These are phyloP conservation scores for Setomelanomma holmii DNA, from an alignment of 2,329 filamentous ascomycete species.

Conservation along the genomic window DNA sequence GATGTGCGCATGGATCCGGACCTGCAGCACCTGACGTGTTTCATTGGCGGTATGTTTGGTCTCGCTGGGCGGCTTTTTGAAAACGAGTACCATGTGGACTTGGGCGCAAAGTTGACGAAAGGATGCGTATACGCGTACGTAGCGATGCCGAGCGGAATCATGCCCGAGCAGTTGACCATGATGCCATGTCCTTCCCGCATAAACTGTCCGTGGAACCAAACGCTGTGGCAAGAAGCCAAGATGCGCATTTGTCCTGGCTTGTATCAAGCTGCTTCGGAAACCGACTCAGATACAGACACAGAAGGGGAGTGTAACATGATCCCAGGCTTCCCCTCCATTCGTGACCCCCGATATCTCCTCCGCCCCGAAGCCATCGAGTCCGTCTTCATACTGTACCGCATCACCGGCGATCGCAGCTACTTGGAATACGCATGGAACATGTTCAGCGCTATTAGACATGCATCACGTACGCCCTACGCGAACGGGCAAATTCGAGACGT, in stretches of 20 bases:
- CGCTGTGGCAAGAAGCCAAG: conserved; percentile 55
- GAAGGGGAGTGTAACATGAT: conserved; percentile 37
- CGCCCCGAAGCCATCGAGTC: conserved; percentile 66
- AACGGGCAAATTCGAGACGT: conserved; percentile 56
- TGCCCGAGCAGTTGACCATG: conserved; percentile 65
- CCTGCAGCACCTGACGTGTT: conserved; percentile 66
- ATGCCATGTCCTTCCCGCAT: conserved; percentile 54
- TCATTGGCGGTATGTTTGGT: conserved; percentile 68
- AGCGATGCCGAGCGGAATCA: conserved; percentile 62
- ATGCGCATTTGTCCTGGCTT: conserved; percentile 25
- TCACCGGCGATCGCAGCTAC: conserved; percentile 59
- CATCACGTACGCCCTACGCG: conserved; percentile 49
- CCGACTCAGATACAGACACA: conserved; percentile 3
- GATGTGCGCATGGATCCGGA: conserved; percentile 51
- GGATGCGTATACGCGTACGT: conserved; percentile 69
- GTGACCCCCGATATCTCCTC: conserved; percentile 54
- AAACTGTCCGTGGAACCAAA: conserved; percentile 62
- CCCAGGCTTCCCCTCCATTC: conserved; percentile 50
- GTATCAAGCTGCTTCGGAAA: conserved; percentile 16
- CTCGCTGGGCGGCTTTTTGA: conserved; percentile 65
- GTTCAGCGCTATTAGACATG: conserved; percentile 52
- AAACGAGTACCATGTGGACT: conserved; percentile 59
- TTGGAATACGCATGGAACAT: conserved; percentile 57
- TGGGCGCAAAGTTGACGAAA: conserved; percentile 65
- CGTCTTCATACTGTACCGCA: conserved; percentile 66